Conservation (phyloP, 768 basidiomycete genomes). For the Rhizopogon roseolus region DNA sequence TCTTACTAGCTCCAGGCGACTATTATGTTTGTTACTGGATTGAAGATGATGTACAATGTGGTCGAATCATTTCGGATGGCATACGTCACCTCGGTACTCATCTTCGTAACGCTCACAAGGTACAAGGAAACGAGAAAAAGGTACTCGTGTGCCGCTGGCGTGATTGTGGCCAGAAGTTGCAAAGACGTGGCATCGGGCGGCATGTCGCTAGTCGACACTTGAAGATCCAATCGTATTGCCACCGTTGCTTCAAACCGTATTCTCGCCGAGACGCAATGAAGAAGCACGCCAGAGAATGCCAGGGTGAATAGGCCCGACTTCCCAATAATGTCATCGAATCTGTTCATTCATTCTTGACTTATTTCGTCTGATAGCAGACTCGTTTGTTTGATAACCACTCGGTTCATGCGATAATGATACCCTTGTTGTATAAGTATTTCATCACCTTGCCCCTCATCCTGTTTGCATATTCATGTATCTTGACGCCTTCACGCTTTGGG, state of each 20-base stretch:
- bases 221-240: constrained; percentile 14
- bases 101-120: constrained; percentile 12
- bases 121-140: constrained; percentile 15
- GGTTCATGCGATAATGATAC: too few species aligned
- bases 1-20: background rate
- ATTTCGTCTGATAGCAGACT: background rate
- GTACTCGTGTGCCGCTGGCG: constrained; percentile 15
- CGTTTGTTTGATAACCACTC: too few species aligned
- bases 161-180: constrained; percentile 18
- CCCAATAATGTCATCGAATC: background rate
- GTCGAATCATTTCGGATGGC: constrained; percentile 14
- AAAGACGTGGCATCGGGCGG: constrained; percentile 20
- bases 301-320: constrained; percentile 13
- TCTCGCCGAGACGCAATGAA: constrained; percentile 20
- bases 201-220: constrained; percentile 21
- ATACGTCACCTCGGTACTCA: constrained; percentile 20
- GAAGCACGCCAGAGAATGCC: constrained; percentile 23
- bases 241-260: constrained; percentile 19
- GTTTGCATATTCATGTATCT: too few species aligned
- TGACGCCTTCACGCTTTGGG: too few species aligned
- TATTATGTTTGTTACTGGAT: constrained; percentile 17
- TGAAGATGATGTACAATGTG: constrained; percentile 13
- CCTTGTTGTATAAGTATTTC: too few species aligned
- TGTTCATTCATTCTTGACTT: background rate
- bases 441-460: too few species aligned